These are phyloP conservation scores for Ustilago nuda DNA, from an alignment of 1,284 basidiomycete genomes.

Conservation along the genomic window DNA sequence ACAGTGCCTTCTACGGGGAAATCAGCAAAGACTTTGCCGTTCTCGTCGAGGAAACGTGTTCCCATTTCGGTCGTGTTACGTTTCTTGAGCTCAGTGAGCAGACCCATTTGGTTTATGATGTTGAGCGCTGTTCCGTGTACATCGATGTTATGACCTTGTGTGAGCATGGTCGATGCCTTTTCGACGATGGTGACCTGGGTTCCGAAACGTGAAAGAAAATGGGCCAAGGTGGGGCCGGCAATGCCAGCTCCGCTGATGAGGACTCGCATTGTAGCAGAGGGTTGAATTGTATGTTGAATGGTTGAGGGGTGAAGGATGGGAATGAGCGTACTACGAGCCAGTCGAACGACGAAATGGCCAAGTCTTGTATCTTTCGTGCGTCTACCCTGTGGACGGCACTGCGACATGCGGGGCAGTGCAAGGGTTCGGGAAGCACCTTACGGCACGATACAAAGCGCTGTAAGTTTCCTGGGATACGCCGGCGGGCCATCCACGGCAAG, in stretches of 20 bases:
- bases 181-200: slow-evolving; percentile 68
- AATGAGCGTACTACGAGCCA: too few relatives aligned
- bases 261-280: slow-evolving; percentile 37
- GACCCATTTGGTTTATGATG: slow-evolving; percentile 66
- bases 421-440: too few relatives aligned
- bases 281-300: neutral
- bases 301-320: neutral
- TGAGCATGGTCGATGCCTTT: slow-evolving; percentile 53
- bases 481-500: too few relatives aligned
- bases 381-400: too few relatives aligned
- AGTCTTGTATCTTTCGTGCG: too few relatives aligned
- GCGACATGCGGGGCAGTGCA: too few relatives aligned
- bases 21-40: slow-evolving; percentile 45
- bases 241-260: slow-evolving; percentile 70
- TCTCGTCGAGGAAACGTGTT: slow-evolving; percentile 49
- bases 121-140: slow-evolving; percentile 59
- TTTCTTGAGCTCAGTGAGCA: slow-evolving; percentile 49
- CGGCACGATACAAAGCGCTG: too few relatives aligned
- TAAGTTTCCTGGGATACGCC: too few relatives aligned
- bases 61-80: slow-evolving; percentile 67
- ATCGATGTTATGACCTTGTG: slow-evolving; percentile 69
- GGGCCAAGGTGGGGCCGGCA: slow-evolving; percentile 68
- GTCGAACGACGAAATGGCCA: neutral
- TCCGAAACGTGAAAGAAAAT: slow-evolving; percentile 59
- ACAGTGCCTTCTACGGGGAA: slow-evolving; percentile 47